phyloP scores from a whole-genome alignment of 1,139 yeast genomes.

The Kodamaea sp. region DNA sequence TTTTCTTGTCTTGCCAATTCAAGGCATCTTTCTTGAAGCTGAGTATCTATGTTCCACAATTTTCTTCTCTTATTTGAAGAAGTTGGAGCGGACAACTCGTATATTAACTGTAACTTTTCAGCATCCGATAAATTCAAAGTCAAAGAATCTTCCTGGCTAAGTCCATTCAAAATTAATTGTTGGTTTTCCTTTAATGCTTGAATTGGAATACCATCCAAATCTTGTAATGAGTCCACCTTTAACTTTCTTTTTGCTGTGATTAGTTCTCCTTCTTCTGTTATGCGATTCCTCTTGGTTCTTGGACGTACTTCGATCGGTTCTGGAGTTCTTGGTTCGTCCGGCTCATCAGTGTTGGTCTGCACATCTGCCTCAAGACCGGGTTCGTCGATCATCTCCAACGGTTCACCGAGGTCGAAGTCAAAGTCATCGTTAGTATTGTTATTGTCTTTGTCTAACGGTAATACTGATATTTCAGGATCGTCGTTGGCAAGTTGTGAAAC shows the following conservation, averaged over 20 bases:
- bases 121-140: slow-evolving; percentile 30
- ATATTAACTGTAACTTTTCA: slow-evolving; percentile 38
- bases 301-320: slow-evolving; percentile 16
- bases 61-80: slow-evolving; percentile 22
- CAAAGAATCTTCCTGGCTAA: slow-evolving; percentile 17
- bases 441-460: slow-evolving; percentile 21
- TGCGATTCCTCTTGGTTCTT: slow-evolving; percentile 23
- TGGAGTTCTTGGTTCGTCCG: slow-evolving; percentile 22
- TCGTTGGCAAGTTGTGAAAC: slow-evolving; percentile 20
- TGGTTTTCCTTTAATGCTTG: slow-evolving; percentile 37
- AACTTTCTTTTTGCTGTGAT: slow-evolving; percentile 42
- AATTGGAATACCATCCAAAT: slow-evolving; percentile 40
- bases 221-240: slow-evolving; percentile 34
- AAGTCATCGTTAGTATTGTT: slow-evolving; percentile 15
- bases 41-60: slow-evolving; percentile 22
- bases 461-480: slow-evolving; percentile 33
- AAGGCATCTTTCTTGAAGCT: slow-evolving; percentile 31
- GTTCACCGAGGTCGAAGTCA: slow-evolving; percentile 20
- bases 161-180: slow-evolving; percentile 19
- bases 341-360: slow-evolving; percentile 12
- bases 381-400: slow-evolving; percentile 30
- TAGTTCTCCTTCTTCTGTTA: slow-evolving; percentile 41
- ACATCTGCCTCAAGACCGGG: slow-evolving; percentile 13
- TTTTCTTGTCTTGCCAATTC: slow-evolving; percentile 32
- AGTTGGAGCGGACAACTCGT: slow-evolving; percentile 36